Evolutionary conservation across 805 yeast species (phyloP).

Genomic region (Ogataea parapolymorpha): DNA sequence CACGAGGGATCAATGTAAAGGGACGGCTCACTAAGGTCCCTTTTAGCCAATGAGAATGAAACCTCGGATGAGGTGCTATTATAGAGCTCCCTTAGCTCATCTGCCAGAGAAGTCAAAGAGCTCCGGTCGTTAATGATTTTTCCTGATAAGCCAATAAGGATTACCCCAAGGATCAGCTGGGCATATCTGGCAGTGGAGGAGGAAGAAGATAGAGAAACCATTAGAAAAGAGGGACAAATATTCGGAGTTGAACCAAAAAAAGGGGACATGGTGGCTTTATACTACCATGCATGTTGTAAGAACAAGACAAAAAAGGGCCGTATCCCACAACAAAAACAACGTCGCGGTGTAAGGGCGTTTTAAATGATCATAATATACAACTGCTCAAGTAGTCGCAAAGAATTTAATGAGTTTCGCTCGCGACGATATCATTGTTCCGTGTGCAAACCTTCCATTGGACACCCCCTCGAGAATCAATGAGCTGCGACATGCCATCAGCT

Average conservation of each 20-base stretch:
- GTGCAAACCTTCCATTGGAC: not conserved
- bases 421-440: slow-evolving; percentile 18
- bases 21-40: slow-evolving; percentile 5
- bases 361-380: not conserved
- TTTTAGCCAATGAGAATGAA: slow-evolving; percentile 3
- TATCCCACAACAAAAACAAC: not conserved
- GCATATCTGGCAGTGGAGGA: slow-evolving; percentile 8
- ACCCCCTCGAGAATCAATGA: slow-evolving; percentile 16
- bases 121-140: slow-evolving; percentile 16
- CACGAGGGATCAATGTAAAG: slow-evolving; percentile 25
- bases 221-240: not conserved
- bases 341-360: slow-evolving; percentile 3
- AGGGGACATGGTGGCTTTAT: not conserved
- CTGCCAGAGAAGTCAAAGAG: slow-evolving; percentile 11
- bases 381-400: not conserved
- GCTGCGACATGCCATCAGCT: slow-evolving; percentile 16
- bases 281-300: not conserved
- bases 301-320: slow-evolving; percentile 1
- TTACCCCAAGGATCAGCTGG: slow-evolving; percentile 12
- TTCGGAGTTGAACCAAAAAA: not conserved
- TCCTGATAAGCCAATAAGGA: slow-evolving; percentile 18
- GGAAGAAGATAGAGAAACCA: slow-evolving; percentile 9
- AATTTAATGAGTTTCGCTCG: slow-evolving; percentile 1
- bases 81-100: slow-evolving; percentile 11
- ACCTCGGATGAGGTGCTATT: slow-evolving; percentile 6